Conservation (phyloP, 768 basidiomycete species). For the Kwoniella heveanensis region DNA sequence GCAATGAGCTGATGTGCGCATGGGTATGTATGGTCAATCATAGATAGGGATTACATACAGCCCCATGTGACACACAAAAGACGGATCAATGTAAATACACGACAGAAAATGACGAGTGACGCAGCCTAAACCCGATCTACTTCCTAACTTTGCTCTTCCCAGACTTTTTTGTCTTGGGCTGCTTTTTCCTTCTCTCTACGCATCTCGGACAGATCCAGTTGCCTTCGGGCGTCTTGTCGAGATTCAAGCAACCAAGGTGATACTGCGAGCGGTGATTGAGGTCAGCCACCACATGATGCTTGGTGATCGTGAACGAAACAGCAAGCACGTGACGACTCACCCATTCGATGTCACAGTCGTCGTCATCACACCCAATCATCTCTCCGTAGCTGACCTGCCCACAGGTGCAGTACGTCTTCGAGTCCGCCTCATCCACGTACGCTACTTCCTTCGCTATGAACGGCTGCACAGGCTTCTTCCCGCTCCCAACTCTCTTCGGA, state of each 20-base stretch:
- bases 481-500: conserved; percentile 12
- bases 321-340: conserved; percentile 50
- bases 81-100: no score
- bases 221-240: conserved; percentile 41
- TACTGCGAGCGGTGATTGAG: conserved; percentile 32
- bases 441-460: neutral
- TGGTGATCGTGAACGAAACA: no score
- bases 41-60: no score
- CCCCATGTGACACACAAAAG: no score
- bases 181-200: conserved; percentile 40
- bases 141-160: conserved; percentile 23
- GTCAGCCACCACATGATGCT: conserved; percentile 1
- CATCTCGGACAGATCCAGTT: conserved; percentile 50
- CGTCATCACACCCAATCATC: conserved; percentile 58
- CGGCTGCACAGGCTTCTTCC: conserved; percentile 12
- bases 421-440: conserved; percentile 42
- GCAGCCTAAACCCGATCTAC: conserved; percentile 9
- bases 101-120: no score
- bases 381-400: conserved; percentile 54
- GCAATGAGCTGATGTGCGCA: no score
- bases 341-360: conserved; percentile 57
- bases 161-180: conserved; percentile 33
- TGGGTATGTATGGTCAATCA: no score
- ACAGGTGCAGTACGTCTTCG: conserved; percentile 50
- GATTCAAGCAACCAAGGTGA: conserved; percentile 46